Base-by-base conservation (phyloP, 768 basidiomycete species). In the Clathrus columnatus region DNA sequence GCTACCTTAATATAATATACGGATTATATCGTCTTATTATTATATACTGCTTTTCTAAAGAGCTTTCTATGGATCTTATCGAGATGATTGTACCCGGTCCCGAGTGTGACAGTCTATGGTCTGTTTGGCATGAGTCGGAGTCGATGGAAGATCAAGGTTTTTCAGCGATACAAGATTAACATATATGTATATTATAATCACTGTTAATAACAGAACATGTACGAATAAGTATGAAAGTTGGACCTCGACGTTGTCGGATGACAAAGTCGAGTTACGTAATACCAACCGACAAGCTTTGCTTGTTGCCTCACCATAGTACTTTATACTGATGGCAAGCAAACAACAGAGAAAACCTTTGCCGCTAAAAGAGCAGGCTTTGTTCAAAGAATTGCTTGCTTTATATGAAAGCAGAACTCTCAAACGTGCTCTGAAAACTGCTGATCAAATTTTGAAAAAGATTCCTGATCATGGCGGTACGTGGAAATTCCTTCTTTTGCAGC, bases 381-480 rank as follows among this genome's bases (percentile, higher is more conserved):
- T 96, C 79, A 85, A 85, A 62, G 89, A 93, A 61, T 75, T 96
- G 32, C 72, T 96, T 18, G 83, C 82, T 20, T 76, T 87, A 11
- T 98, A 98, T 69, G 96, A 99, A 70, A 77, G 84, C 10, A 81
- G 89, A 63, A 85, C 91, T 64, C 83, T 92, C 67, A 85, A 91
- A 63, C 91, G 91, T 63, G 94, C 85, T 21, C 78, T 87, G 58
- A 96, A 96, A 69, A 82, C 86, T 6, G 90, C 91, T 1, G 93
- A 97, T 70, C 82, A 83, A 64, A 93, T 98, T 67, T 82, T 99
- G 67, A 94, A 91, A 73, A 96, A 95, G 74, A 82, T 84, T 64
- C 93, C 96, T 0, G 85, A 95, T 43, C 93, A 99, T 76, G 96
- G 95, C 64, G 94, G 95, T 91, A 64, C 48, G 81, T 61, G n/a